A percentile compares a stretch with the other conserved stretches of the same genome.
Evolutionary conservation across 805 yeast species (phyloP).

Genomic region (Saccharomycopsis sp.): DNA sequence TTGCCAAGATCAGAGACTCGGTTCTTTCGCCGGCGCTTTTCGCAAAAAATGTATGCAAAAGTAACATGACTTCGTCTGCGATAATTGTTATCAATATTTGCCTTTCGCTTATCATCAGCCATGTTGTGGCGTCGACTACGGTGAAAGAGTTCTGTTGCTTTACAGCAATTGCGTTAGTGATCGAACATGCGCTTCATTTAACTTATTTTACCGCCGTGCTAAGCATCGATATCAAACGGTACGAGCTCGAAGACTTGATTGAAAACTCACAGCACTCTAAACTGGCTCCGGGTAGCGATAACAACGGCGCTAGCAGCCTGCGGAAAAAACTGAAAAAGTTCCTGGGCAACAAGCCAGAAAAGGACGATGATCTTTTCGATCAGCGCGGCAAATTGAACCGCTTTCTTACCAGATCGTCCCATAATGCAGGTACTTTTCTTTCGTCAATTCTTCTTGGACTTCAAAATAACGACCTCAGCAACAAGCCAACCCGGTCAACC

Average conservation of each 20-base stretch:
- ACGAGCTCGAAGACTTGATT: conserved; percentile 52
- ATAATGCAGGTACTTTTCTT: conserved; percentile 27
- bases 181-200: conserved; percentile 56
- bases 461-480: conserved; percentile 11
- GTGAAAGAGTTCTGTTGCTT: conserved; percentile 40
- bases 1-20: conserved; percentile 28
- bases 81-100: conserved; percentile 29
- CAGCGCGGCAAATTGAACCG: not conserved
- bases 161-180: conserved; percentile 40
- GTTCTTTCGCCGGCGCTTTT: conserved; percentile 39
- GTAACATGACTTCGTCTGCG: conserved; percentile 34
- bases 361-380: conserved; percentile 7
- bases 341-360: not conserved
- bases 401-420: not conserved
- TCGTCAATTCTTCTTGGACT: conserved; percentile 27
- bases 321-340: conserved; percentile 3
- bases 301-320: not conserved
- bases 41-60: conserved; percentile 31
- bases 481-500: conserved; percentile 17
- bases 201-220: conserved; percentile 62
- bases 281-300: not conserved
- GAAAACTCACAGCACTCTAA: conserved; percentile 9
- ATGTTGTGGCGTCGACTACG: conserved; percentile 28
- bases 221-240: conserved; percentile 57
- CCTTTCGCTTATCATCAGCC: conserved; percentile 26